Conservation (phyloP, 2,329 filamentous ascomycete species). For the Fusarium vanettenii region DNA sequence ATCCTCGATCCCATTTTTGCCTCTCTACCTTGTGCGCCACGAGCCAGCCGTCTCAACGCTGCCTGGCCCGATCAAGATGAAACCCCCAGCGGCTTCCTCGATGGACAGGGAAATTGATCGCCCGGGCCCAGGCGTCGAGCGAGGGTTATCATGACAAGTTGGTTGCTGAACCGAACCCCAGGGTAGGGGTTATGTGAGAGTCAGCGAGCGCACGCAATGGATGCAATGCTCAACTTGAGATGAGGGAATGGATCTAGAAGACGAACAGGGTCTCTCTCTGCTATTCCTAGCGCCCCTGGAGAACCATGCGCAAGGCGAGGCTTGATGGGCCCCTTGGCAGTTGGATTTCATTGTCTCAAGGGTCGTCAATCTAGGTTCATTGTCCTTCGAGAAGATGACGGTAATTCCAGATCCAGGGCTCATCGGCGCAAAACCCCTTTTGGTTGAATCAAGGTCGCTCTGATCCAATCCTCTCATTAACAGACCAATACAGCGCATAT, state of each 20-base stretch:
- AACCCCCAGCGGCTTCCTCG: conserved; percentile 33
- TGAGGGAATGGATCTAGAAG: not conserved
- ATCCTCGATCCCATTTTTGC: conserved; percentile 27
- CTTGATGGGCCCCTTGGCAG: conserved; percentile 15
- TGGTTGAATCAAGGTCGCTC: not conserved
- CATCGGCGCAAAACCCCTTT: conserved; percentile 17
- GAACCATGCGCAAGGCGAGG: conserved; percentile 16
- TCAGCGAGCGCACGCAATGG: not conserved
- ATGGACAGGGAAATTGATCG: conserved; percentile 34
- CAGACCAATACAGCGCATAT: not conserved
- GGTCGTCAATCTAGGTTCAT: conserved; percentile 24
- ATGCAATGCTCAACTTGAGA: not conserved
- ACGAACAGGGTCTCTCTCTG: not conserved
- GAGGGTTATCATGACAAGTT: conserved; percentile 36
- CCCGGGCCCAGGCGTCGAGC: conserved; percentile 28
- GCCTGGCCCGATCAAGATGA: conserved; percentile 37
- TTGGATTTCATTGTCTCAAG: conserved; percentile 29
- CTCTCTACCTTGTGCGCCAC: conserved; percentile 26
- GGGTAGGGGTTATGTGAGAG: not conserved
- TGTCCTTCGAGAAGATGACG: conserved; percentile 19
- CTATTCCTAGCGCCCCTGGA: conserved; percentile 7
- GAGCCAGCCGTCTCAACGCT: conserved; percentile 33
- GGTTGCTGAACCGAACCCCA: conserved; percentile 2
- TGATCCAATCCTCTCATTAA: not conserved
- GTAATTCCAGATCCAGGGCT: not conserved